Base-by-base conservation (phyloP, 441 rosid genomes). In the Eutrema salsugineum region DNA sequence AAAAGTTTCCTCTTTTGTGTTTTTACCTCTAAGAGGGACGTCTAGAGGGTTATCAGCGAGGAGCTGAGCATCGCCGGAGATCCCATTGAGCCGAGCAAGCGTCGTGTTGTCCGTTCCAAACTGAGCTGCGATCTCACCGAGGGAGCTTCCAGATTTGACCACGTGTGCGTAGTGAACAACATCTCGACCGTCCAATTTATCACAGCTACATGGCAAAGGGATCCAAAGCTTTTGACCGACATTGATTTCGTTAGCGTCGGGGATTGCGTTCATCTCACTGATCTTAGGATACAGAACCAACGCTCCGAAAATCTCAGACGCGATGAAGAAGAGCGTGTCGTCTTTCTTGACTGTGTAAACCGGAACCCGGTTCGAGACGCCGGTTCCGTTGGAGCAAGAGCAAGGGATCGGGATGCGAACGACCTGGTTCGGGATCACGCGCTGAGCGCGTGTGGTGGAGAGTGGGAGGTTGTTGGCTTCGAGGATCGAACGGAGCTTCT, bases 151-250 rank as follows among this genome's bases (percentile, higher is more conserved):
- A 0, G 28, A 1, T 58, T 59, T 64, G 35, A 88, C 93, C 32
- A 89, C 64, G 42, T 84, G 93, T 3, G 91, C 93, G 28, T 89
- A 91, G 67, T 92, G 99, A 1, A 89, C 89, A 55, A 87, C 94
- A 64, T 54, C 75, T 48, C 64, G 17, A 33, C 88, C 88, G 6
- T 56, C 74, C 50, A 86, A 83, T 1, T 78, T 73, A 8, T 92
- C 97, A 11, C 98, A 91, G 82, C 96, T 92, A 74, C 98, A 95
- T 4, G 97, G 99, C 53, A 95, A 66, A 9, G 99, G 97, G 58
- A 92, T 85, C 82, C 73, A 70, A 48, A 92, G 77, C 51, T 35
- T 22, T 75, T 85, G 82, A 67, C 91, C 97, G 0, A 32, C 1
- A 0, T 3, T 0, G n/a, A 94, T 87, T 44, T 10, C 0, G 68